These are phyloP conservation scores for Termitomyces sp. DNA, from an alignment of 768 basidiomycete species.

Conservation along the genomic window DNA sequence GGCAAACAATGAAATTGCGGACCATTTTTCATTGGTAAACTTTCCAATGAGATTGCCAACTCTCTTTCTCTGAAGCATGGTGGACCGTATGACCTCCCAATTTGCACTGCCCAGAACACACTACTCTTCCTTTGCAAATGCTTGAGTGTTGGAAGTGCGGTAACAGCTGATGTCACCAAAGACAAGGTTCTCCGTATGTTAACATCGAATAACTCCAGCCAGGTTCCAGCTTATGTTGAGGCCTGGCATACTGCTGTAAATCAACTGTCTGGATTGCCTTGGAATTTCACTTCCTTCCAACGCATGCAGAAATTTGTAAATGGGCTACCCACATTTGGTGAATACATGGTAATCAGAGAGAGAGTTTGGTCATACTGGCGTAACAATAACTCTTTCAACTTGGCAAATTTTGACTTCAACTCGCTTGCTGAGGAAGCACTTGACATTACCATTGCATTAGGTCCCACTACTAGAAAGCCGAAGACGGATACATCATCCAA, in stretches of 20 bases:
- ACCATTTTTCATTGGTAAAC: neutral
- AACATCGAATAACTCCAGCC: neutral
- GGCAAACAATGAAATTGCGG: neutral
- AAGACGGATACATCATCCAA: too few species aligned
- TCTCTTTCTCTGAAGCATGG: neutral
- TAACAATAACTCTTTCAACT: neutral
- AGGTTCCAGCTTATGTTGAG: neutral
- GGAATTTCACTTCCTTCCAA: neutral
- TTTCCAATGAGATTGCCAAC: neutral
- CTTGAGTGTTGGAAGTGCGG: neutral
- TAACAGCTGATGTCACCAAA: neutral
- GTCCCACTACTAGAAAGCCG: too few species aligned
- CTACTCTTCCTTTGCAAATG: neutral
- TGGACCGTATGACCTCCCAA: neutral
- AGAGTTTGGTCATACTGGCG: too few species aligned
- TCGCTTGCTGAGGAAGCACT: neutral
- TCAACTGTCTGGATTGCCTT: neutral
- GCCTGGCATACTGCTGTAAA: neutral
- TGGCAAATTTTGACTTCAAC: neutral
- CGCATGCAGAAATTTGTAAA: neutral
- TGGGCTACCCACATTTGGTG: neutral
- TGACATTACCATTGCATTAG: neutral
- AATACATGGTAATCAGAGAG: too few species aligned
- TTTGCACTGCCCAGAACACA: neutral
- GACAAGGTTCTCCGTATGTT: neutral